A percentile compares a stretch with the other conserved stretches of the same genome.
phyloP scores from a whole-genome alignment of 2,329 filamentous ascomycete species.

The Hypomyces perniciosus region DNA sequence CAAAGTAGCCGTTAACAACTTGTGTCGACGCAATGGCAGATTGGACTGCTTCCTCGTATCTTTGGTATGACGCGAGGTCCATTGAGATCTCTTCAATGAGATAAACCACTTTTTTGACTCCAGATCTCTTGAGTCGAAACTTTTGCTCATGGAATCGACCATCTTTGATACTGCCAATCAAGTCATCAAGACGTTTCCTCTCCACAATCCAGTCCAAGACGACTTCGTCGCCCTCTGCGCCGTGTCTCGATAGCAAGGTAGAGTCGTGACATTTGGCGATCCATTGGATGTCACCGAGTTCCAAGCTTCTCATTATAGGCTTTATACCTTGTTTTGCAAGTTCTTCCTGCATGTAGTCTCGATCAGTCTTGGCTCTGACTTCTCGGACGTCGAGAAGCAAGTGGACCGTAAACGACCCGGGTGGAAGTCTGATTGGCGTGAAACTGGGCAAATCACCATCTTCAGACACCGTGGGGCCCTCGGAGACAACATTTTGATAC shows the following conservation, averaged over 20 bases:
- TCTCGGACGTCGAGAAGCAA: conserved; percentile 71
- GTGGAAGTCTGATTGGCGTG: conserved; percentile 54
- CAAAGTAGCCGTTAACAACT: conserved; percentile 71
- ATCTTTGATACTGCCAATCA: conserved; percentile 76
- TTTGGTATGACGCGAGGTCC: conserved; percentile 45
- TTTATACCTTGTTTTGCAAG: conserved; percentile 59
- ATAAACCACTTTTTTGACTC: conserved; percentile 71
- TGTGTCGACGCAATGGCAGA: conserved; percentile 73
- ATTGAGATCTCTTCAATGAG: conserved; percentile 68
- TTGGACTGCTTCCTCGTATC: conserved; percentile 60
- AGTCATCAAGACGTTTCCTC: conserved; percentile 72
- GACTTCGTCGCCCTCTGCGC: conserved; percentile 61
- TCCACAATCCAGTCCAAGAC: conserved; percentile 78
- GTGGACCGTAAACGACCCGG: conserved; percentile 64
- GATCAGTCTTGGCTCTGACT: conserved; percentile 63
- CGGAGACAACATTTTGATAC: conserved; percentile 37
- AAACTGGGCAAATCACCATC: conserved; percentile 40
- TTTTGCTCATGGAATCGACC: conserved; percentile 81
- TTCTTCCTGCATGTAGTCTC: conserved; percentile 71
- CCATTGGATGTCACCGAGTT: conserved; percentile 74
- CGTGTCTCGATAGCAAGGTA: conserved; percentile 47
- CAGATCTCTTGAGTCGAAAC: conserved; percentile 66
- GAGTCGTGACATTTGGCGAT: conserved; percentile 65
- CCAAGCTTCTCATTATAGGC: conserved; percentile 61
- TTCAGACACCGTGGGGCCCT: conserved; percentile 27